A percentile compares a stretch with the other conserved stretches of the same genome.
phyloP scores from a whole-genome alignment of 2,329 filamentous ascomycete species.

The Xylariaceae sp. region DNA sequence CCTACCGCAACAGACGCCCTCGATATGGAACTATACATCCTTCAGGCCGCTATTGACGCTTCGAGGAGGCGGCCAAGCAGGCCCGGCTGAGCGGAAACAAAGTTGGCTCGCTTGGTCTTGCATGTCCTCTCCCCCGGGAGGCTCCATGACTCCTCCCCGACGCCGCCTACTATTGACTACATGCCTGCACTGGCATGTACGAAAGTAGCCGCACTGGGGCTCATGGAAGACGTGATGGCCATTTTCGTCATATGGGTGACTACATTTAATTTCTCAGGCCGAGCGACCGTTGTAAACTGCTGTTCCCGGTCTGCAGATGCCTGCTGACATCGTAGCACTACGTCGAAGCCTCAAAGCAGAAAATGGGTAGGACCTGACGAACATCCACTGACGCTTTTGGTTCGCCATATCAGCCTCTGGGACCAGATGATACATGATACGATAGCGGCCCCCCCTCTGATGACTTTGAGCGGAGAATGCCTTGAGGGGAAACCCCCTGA shows the following conservation, averaged over 20 bases:
- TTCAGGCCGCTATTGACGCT: conserved; percentile 14
- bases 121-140: conserved; percentile 8
- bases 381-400: conserved; percentile 16
- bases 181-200: conserved; percentile 10
- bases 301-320: conserved; percentile 18
- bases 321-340: conserved; percentile 22
- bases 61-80: conserved; percentile 4
- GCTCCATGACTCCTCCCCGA: conserved; percentile 17
- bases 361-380: conserved; percentile 10
- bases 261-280: conserved; percentile 9
- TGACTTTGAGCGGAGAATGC: conserved; percentile 9
- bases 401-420: conserved; percentile 11
- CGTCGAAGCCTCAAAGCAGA: conserved; percentile 14
- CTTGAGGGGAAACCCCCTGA: conserved; percentile 10
- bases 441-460: conserved; percentile 4
- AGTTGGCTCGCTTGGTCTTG: conserved; percentile 4
- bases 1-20: conserved; percentile 6
- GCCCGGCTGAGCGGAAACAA: conserved; percentile 9
- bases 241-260: conserved; percentile 16
- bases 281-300: conserved; percentile 14
- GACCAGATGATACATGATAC: conserved; percentile 9
- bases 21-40: conserved; percentile 12
- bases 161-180: conserved; percentile 11
- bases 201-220: conserved; percentile 12
- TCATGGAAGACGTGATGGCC: conserved; percentile 5